These are phyloP conservation scores for Solanum ahanhuiri DNA, from an alignment of 257 asterid genomes.

Conservation along the genomic window DNA sequence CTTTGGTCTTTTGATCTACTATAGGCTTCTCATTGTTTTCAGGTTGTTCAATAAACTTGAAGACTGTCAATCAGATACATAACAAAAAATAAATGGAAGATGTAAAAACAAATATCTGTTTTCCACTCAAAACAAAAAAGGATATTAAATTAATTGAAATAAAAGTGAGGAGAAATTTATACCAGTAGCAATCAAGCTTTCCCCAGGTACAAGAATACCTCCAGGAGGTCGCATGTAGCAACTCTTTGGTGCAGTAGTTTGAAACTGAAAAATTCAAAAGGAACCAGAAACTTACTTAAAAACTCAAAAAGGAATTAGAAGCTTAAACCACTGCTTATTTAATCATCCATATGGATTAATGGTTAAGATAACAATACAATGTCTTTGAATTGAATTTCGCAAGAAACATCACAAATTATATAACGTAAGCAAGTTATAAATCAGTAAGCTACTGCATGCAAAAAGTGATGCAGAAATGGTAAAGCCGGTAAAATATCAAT, in stretches of 20 bases:
- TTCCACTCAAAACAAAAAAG: neutral
- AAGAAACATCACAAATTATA: neutral
- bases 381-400: neutral
- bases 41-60: slow-evolving; percentile 45
- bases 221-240: slow-evolving; percentile 98
- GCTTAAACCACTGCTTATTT: neutral
- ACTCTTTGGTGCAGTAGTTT: slow-evolving; percentile 92
- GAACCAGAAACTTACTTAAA: neutral
- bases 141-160: neutral
- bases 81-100: neutral
- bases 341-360: neutral
- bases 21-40: slow-evolving; percentile 36
- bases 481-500: neutral
- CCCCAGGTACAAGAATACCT: slow-evolving; percentile 85
- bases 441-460: neutral
- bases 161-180: slow-evolving; percentile 2
- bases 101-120: neutral
- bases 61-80: slow-evolving; percentile 15
- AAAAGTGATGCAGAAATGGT: neutral
- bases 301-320: neutral
- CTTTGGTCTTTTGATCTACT: slow-evolving; percentile 33
- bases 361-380: neutral
- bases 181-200: slow-evolving; percentile 79
- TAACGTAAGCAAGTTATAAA: neutral
- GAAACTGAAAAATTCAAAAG: slow-evolving; percentile 33